These are phyloP conservation scores for Neonectria punicea DNA, from an alignment of 2,329 filamentous ascomycete species.

Conservation along the genomic window DNA sequence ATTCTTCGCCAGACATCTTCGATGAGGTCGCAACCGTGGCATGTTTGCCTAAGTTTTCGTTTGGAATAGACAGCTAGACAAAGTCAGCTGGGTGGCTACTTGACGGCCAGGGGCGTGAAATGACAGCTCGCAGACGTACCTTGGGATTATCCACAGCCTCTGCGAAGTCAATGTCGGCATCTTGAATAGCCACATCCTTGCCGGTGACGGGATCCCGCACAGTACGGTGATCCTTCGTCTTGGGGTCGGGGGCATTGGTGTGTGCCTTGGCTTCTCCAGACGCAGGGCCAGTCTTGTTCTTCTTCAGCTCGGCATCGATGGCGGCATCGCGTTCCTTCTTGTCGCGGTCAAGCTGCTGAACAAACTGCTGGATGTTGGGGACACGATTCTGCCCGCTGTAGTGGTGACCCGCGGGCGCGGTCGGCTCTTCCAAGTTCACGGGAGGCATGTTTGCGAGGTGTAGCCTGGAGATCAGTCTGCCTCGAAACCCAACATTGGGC, in stretches of 20 bases:
- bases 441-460: conserved; percentile 18
- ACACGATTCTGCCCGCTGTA: conserved; percentile 88
- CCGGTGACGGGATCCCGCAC: conserved; percentile 93
- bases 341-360: conserved; percentile 80
- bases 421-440: conserved; percentile 55
- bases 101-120: too few species aligned
- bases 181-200: conserved; percentile 85
- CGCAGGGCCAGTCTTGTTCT: conserved; percentile 46
- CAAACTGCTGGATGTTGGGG: conserved; percentile 87
- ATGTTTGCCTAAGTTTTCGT: conserved; percentile 83
- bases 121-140: conserved; percentile 54
- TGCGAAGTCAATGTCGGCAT: conserved; percentile 76
- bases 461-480: conserved; percentile 6
- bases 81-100: neutral
- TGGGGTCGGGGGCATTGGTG: conserved; percentile 49
- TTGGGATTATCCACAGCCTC: conserved; percentile 77
- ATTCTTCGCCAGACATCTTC: conserved; percentile 79
- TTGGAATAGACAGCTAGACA: conserved; percentile 81
- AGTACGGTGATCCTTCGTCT: conserved; percentile 66
- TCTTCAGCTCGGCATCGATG: conserved; percentile 69
- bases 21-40: conserved; percentile 78
- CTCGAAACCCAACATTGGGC: neutral
- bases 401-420: conserved; percentile 67
- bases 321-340: conserved; percentile 79
- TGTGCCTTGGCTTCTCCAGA: conserved; percentile 55